Evolutionary conservation across 192 early-diverging fungal species (phyloP).

Genomic region (Gigaspora rosea): DNA sequence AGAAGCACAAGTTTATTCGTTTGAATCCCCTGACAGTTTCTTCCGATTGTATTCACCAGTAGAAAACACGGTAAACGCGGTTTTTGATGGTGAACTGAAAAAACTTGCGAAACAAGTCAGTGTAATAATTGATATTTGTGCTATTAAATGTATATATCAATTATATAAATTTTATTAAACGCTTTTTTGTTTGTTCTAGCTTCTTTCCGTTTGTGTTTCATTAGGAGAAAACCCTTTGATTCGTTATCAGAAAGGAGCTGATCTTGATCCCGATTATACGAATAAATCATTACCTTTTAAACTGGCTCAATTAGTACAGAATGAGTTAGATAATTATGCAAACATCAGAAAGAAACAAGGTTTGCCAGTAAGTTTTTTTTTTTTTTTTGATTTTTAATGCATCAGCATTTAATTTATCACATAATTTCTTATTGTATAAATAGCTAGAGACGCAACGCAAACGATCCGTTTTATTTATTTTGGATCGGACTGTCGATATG

Average conservation of each 20-base stretch:
- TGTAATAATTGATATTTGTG: background rate
- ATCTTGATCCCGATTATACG: constrained; percentile 65
- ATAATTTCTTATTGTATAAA: constrained; percentile 34
- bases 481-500: constrained; percentile 91
- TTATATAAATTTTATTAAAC: background rate
- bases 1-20: constrained; percentile 68
- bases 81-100: constrained; percentile 49
- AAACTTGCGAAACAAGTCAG: constrained; percentile 58
- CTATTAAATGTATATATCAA: background rate
- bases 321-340: constrained; percentile 81
- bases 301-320: constrained; percentile 79
- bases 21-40: constrained; percentile 70
- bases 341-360: constrained; percentile 67
- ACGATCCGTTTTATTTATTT: constrained; percentile 81
- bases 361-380: constrained; percentile 39
- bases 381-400: background rate
- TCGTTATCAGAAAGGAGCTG: constrained; percentile 76
- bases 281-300: constrained; percentile 69
- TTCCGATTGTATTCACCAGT: constrained; percentile 65
- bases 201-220: constrained; percentile 84
- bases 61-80: constrained; percentile 35
- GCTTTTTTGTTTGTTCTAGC: constrained; percentile 42
- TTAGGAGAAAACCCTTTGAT: constrained; percentile 92
- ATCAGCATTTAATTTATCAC: background rate
- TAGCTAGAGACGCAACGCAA: constrained; percentile 45